A percentile compares a stretch with the other conserved stretches of the same genome.
Evolutionary conservation across 805 yeast species (phyloP).

Genomic region (Candida vaughaniae): DNA sequence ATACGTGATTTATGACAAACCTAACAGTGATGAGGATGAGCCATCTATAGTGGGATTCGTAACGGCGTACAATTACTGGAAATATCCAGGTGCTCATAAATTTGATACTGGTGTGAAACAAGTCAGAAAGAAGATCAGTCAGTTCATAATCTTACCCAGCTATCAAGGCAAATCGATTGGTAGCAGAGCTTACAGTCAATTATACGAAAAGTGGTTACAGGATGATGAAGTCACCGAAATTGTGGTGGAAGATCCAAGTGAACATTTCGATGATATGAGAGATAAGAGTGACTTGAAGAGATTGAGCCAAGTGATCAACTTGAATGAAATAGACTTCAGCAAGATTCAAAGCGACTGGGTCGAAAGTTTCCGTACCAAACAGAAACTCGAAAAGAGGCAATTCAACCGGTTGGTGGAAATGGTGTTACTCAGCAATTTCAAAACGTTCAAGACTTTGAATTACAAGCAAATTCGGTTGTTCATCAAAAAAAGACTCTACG

Average conservation of each 20-base stretch:
- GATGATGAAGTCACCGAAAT: constrained; percentile 62
- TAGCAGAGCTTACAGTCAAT: constrained; percentile 53
- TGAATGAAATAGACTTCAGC: constrained; percentile 26
- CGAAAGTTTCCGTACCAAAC: constrained; percentile 31
- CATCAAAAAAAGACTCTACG: constrained; percentile 73
- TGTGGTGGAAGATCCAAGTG: constrained; percentile 93
- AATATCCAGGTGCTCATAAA: constrained; percentile 53
- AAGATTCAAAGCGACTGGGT: constrained; percentile 34
- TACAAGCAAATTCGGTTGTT: constrained; percentile 49
- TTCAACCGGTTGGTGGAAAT: constrained; percentile 76
- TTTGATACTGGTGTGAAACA: constrained; percentile 46
- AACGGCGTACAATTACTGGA: constrained; percentile 84
- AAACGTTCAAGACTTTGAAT: constrained; percentile 22
- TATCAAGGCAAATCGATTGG: constrained; percentile 79
- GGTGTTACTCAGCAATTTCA: constrained; percentile 49
- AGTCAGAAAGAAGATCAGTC: constrained; percentile 77
- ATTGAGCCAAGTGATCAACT: constrained; percentile 16
- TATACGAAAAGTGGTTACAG: constrained; percentile 55
- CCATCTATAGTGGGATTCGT: constrained; percentile 70
- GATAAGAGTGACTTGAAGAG: constrained; percentile 72
- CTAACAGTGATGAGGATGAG: constrained; percentile 18
- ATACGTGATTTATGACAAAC: constrained; percentile 47
- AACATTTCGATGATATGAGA: constrained; percentile 85
- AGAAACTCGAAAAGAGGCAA: constrained; percentile 76
- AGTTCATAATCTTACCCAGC: constrained; percentile 81